phyloP scores from a whole-genome alignment of 306 rosid species.

The Lathyrus oleraceus region DNA sequence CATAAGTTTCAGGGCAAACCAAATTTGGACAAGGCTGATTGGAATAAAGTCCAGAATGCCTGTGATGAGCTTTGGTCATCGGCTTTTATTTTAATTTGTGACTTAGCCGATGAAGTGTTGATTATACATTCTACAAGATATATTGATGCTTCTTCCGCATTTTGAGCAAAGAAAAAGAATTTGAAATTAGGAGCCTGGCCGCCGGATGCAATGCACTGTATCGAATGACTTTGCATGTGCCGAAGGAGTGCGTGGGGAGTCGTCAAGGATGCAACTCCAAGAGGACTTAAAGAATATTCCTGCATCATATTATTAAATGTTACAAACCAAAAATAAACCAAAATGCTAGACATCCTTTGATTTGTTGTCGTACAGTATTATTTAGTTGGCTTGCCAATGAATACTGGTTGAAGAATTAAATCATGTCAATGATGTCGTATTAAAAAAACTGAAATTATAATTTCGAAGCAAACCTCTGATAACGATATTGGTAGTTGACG shows the following conservation, averaged over 20 bases:
- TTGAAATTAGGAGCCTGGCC: slow-evolving; percentile 90
- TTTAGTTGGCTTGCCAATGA: neutral
- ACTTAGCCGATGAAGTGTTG: slow-evolving; percentile 84
- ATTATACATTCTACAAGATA: slow-evolving; percentile 91
- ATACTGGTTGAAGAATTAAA: neutral
- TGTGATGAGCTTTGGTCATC: slow-evolving; percentile 79
- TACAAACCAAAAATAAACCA: slow-evolving; percentile 9
- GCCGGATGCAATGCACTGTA: slow-evolving; percentile 95
- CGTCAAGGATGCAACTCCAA: slow-evolving; percentile 66
- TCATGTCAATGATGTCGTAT: slow-evolving; percentile 23
- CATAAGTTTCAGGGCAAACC: slow-evolving; percentile 53
- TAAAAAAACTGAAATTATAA: slow-evolving; percentile 27
- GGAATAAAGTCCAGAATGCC: slow-evolving; percentile 73
- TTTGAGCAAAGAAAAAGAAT: slow-evolving; percentile 96
- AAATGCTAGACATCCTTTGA: neutral
- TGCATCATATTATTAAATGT: slow-evolving; percentile 42
- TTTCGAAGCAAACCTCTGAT: slow-evolving; percentile 68
- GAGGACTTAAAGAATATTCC: slow-evolving; percentile 73
- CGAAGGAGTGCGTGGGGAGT: slow-evolving; percentile 66
- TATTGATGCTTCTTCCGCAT: slow-evolving; percentile 68
- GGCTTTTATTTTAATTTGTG: slow-evolving; percentile 82
- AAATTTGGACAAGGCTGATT: slow-evolving; percentile 83
- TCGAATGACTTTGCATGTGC: slow-evolving; percentile 85
- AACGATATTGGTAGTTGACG: slow-evolving; percentile 85
- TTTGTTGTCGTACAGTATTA: neutral